Evolutionary conservation across 805 yeast genomes (phyloP).

Genomic region (Torulaspora microellipsoides): DNA sequence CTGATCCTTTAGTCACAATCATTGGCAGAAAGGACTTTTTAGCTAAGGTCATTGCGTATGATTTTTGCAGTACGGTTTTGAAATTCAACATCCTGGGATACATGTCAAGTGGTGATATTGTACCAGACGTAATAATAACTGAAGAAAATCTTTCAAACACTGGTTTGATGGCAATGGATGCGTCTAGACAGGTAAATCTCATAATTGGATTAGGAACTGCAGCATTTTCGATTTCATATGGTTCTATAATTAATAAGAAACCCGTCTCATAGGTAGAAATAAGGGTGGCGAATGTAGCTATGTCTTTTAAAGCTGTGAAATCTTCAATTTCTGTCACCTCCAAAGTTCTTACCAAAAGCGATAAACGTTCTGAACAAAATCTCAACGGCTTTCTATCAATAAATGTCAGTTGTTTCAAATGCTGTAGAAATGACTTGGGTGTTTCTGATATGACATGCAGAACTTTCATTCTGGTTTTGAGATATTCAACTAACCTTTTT

Average conservation of each 20-base stretch:
- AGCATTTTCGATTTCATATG: slow-evolving; percentile 90
- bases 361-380: slow-evolving; percentile 87
- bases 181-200: slow-evolving; percentile 92
- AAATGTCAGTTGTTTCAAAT: slow-evolving; percentile 85
- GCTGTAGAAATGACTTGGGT: slow-evolving; percentile 87
- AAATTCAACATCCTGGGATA: slow-evolving; percentile 95
- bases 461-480: slow-evolving; percentile 96
- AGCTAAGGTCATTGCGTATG: slow-evolving; percentile 93
- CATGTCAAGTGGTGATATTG: slow-evolving; percentile 98
- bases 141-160: slow-evolving; percentile 90
- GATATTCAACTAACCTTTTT: slow-evolving; percentile 86
- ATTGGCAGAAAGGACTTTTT: slow-evolving; percentile 89
- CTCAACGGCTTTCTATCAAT: slow-evolving; percentile 88
- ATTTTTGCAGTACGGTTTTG: slow-evolving; percentile 88
- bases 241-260: slow-evolving; percentile 86
- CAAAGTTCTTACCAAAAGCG: slow-evolving; percentile 81
- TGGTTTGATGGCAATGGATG: slow-evolving; percentile 96
- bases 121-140: slow-evolving; percentile 94
- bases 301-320: slow-evolving; percentile 86
- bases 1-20: slow-evolving; percentile 96
- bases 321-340: slow-evolving; percentile 88
- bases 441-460: slow-evolving; percentile 97
- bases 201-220: slow-evolving; percentile 96
- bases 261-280: slow-evolving; percentile 95
- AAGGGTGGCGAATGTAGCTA: slow-evolving; percentile 93